Conservation (phyloP, 2,329 filamentous ascomycete species). For the Cladorrhinum sp. region DNA sequence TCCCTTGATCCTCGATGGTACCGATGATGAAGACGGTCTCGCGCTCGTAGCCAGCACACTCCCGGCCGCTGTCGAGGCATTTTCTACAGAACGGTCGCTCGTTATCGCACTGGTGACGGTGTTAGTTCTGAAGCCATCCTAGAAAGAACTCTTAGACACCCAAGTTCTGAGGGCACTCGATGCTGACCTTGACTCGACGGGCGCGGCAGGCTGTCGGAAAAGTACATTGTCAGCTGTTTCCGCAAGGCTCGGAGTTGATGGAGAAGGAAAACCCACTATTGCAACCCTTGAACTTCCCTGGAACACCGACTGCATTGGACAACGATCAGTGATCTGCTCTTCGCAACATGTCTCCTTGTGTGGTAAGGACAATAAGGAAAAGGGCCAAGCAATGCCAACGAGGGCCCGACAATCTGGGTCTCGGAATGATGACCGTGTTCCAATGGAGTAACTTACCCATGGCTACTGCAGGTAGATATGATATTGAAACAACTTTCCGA, state of each 20-base stretch:
- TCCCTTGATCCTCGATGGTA: constrained; percentile 52
- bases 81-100: constrained; percentile 59
- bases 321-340: constrained; percentile 6
- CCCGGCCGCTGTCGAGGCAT: constrained; percentile 54
- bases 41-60: constrained; percentile 61
- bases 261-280: constrained; percentile 35
- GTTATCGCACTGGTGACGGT: constrained; percentile 55
- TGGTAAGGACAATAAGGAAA: not conserved
- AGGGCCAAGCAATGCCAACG: not conserved
- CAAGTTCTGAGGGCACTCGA: not conserved
- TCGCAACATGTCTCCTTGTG: constrained; percentile 9
- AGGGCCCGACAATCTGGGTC: not conserved
- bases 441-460: constrained; percentile 1
- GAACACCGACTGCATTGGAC: constrained; percentile 49
- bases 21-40: constrained; percentile 63
- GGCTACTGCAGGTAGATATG: not conserved
- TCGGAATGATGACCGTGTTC: not conserved
- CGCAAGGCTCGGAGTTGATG: not conserved
- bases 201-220: constrained; percentile 47
- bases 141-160: not conserved
- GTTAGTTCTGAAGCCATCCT: not conserved
- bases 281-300: constrained; percentile 63
- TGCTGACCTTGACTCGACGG: constrained; percentile 55
- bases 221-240: not conserved
- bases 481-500: not conserved